These are phyloP conservation scores for Physcomitrellopsis africana DNA, from an alignment of 225 moss, liverwort and hornwort species.

Conservation along the genomic window DNA sequence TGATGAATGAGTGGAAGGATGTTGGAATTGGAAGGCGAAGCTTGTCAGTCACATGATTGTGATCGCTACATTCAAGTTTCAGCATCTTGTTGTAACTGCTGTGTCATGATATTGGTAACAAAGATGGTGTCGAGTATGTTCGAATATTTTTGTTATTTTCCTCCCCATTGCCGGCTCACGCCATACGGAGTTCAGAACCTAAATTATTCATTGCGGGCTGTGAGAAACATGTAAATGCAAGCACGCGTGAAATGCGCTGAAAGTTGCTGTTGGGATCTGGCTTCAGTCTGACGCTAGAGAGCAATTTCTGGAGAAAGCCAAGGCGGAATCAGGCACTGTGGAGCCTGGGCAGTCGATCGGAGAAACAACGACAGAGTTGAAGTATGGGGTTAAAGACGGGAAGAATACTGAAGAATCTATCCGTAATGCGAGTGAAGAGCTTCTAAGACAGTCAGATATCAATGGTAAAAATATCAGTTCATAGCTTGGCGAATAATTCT, in stretches of 20 bases:
- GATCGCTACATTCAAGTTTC: no score
- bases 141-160: not conserved
- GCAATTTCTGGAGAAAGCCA: slow-evolving; percentile 41
- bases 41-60: no score
- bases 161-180: no score
- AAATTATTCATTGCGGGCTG: no score
- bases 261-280: not conserved
- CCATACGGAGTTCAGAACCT: no score
- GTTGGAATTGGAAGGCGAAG: no score
- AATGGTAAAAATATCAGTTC: slow-evolving; percentile 13
- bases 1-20: no score
- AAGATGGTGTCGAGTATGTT: not conserved
- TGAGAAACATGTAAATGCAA: no score
- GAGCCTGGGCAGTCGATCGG: slow-evolving; percentile 52
- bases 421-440: slow-evolving; percentile 26
- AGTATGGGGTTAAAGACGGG: slow-evolving; percentile 31
- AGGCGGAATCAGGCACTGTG: slow-evolving; percentile 42
- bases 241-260: no score
- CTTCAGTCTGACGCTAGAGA: slow-evolving; percentile 29
- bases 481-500: no score
- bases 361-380: slow-evolving; percentile 42
- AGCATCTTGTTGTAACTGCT: no score
- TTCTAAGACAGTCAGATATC: slow-evolving; percentile 12
- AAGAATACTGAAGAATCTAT: slow-evolving; percentile 31
- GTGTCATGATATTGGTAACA: no score